Conservation (phyloP, 1,284 basidiomycete species). For the Ganoderma boninense region DNA sequence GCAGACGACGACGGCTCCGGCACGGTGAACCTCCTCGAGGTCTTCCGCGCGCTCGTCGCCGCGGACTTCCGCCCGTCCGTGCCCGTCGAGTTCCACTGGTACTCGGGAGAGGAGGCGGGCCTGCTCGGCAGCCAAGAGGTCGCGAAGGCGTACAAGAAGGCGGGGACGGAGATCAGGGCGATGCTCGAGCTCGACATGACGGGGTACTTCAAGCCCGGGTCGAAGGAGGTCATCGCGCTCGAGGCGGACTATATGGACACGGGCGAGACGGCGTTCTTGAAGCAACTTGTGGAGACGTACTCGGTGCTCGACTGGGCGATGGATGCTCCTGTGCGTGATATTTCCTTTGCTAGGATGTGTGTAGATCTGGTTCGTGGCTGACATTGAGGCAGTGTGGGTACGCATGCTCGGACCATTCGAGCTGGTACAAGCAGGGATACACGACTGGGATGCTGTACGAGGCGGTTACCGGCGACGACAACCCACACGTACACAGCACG, state of each 20-base stretch:
- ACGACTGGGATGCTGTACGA: constrained; percentile 53
- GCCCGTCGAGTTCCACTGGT: constrained; percentile 76
- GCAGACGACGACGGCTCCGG: constrained; percentile 80
- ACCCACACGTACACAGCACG: constrained; percentile 62
- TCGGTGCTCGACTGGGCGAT: constrained; percentile 49
- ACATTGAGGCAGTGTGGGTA: constrained; percentile 45
- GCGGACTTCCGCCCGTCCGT: constrained; percentile 58
- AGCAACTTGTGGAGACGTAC: constrained; percentile 48
- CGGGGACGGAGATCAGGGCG: constrained; percentile 54
- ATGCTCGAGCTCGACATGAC: constrained; percentile 57
- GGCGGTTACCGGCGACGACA: constrained; percentile 50
- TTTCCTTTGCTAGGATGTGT: not conserved
- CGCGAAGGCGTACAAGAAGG: constrained; percentile 62
- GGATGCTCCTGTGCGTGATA: constrained; percentile 49
- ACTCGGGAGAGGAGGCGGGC: constrained; percentile 72
- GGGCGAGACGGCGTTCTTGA: constrained; percentile 49
- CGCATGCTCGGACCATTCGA: constrained; percentile 55
- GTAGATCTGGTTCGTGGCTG: constrained; percentile 18
- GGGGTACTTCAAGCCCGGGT: constrained; percentile 71
- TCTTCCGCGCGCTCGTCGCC: constrained; percentile 59
- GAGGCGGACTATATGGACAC: constrained; percentile 69
- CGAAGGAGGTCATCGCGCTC: constrained; percentile 66
- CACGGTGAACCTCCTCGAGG: constrained; percentile 71
- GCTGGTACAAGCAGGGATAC: constrained; percentile 56
- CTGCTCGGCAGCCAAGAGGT: constrained; percentile 73